Percentiles rank a stretch among this genome's conserved stretches.
Evolutionary conservation across 495 filamentous ascomycete genomes (phyloP).

Genomic region (Aspergillus carlsbadensis): DNA sequence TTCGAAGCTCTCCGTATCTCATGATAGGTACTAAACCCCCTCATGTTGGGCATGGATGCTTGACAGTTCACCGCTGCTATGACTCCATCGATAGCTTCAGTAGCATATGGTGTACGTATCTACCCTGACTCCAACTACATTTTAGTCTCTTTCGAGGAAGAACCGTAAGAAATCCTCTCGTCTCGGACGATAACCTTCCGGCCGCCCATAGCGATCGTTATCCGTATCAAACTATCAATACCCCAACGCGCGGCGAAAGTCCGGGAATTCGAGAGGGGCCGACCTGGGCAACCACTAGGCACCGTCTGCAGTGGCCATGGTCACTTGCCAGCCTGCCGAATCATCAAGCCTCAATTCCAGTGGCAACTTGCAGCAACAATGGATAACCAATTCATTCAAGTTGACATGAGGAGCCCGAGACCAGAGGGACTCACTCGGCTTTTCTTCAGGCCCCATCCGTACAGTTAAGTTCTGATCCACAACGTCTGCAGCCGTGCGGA

Average conservation of each 20-base stretch:
- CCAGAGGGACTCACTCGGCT: neutral
- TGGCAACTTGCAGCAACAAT: neutral
- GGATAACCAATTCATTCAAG: neutral
- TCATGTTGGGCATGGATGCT: constrained; percentile 14
- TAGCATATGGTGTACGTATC: neutral
- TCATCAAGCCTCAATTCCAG: neutral
- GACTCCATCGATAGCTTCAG: neutral
- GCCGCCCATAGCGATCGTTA: too few relatives aligned
- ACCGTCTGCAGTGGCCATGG: too few relatives aligned
- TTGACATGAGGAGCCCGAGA: neutral
- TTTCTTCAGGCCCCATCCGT: neutral
- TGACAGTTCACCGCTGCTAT: neutral
- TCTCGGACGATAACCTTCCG: too few relatives aligned
- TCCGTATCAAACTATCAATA: neutral
- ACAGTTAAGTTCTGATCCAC: neutral
- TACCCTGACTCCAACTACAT: neutral
- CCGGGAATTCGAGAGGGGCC: too few relatives aligned
- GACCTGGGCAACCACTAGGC: too few relatives aligned
- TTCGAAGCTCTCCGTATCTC: neutral
- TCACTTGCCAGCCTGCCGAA: neutral
- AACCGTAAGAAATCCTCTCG: too few relatives aligned
- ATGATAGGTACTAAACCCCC: neutral
- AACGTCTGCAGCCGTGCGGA: constrained; percentile 1
- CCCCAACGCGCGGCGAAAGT: neutral
- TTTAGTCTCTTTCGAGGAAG: too few relatives aligned